Percentiles rank a stretch among this genome's conserved stretches.
Conservation (phyloP, 192 early-diverging fungal genomes). For the Coemansia sp. region DNA sequence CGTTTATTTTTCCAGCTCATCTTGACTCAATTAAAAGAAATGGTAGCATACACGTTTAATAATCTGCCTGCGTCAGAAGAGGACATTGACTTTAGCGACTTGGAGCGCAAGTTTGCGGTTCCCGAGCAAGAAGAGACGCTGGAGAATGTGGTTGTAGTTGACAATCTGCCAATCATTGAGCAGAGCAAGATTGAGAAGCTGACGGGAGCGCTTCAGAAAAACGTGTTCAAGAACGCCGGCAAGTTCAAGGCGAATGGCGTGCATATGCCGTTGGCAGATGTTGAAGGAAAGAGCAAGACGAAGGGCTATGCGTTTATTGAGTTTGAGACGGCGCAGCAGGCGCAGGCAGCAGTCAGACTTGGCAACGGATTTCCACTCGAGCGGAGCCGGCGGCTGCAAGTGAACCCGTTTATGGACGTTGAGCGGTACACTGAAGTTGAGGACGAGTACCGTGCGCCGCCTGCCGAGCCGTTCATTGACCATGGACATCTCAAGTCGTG, state of each 20-base stretch:
- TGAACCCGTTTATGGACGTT: constrained; percentile 91
- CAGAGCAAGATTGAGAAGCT: constrained; percentile 84
- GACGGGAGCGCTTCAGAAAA: constrained; percentile 66
- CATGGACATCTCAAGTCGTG: constrained; percentile 86
- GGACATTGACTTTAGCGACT: constrained; percentile 90
- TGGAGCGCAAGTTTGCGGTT: constrained; percentile 68
- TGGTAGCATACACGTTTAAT: constrained; percentile 54
- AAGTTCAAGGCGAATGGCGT: constrained; percentile 80
- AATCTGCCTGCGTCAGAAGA: constrained; percentile 70
- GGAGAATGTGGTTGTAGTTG: constrained; percentile 86
- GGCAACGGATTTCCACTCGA: constrained; percentile 79
- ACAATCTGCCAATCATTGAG: constrained; percentile 88
- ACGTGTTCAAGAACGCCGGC: constrained; percentile 72
- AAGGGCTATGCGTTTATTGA: constrained; percentile 96
- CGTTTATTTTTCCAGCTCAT: too few relatives aligned
- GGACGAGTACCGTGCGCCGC: constrained; percentile 77
- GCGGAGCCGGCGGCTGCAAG: constrained; percentile 75
- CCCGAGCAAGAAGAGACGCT: constrained; percentile 77
- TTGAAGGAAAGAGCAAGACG: constrained; percentile 65
- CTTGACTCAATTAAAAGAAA: background rate
- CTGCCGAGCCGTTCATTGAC: constrained; percentile 55
- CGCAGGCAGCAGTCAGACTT: constrained; percentile 71
- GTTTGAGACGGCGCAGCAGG: constrained; percentile 84
- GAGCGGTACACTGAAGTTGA: constrained; percentile 74
- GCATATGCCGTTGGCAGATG: constrained; percentile 81